Conservation (phyloP, 345 rosid species). For the Pistacia atlantica region DNA sequence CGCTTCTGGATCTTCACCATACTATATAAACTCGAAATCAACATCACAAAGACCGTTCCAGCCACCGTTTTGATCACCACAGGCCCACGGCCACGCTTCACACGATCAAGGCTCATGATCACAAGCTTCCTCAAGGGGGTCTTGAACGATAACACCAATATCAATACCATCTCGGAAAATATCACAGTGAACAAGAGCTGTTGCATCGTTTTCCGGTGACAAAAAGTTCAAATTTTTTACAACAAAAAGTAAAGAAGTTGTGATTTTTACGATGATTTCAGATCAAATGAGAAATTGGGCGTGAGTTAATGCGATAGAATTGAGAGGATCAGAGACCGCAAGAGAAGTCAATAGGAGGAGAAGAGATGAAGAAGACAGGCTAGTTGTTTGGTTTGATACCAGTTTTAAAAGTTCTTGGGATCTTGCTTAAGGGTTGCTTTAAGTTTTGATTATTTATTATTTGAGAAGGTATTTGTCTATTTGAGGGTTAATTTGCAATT, state of each 20-base stretch:
- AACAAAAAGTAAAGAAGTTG: too few relatives aligned
- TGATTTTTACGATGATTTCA: background rate
- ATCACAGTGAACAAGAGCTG: conserved; percentile 68
- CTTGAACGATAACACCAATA: conserved; percentile 60
- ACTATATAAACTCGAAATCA: conserved; percentile 61
- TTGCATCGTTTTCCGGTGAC: conserved; percentile 43
- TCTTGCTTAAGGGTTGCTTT: background rate
- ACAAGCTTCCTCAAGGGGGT: conserved; percentile 87
- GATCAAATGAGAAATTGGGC: background rate
- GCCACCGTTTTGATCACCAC: conserved; percentile 74
- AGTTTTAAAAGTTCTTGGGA: background rate
- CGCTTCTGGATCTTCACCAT: conserved; percentile 69
- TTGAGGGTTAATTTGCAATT: background rate
- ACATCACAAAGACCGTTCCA: conserved; percentile 56
- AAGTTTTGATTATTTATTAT: background rate
- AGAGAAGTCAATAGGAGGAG: background rate
- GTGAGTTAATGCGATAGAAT: background rate
- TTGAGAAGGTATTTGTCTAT: too few relatives aligned
- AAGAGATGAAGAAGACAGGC: background rate
- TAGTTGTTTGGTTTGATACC: background rate
- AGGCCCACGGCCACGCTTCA: conserved; percentile 94
- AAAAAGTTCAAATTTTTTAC: background rate
- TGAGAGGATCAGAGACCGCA: background rate
- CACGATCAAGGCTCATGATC: conserved; percentile 63
- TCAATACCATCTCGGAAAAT: conserved; percentile 58